Evolutionary conservation across 2,329 filamentous ascomycete species (phyloP).

Genomic region (Westerdykella ornata): DNA sequence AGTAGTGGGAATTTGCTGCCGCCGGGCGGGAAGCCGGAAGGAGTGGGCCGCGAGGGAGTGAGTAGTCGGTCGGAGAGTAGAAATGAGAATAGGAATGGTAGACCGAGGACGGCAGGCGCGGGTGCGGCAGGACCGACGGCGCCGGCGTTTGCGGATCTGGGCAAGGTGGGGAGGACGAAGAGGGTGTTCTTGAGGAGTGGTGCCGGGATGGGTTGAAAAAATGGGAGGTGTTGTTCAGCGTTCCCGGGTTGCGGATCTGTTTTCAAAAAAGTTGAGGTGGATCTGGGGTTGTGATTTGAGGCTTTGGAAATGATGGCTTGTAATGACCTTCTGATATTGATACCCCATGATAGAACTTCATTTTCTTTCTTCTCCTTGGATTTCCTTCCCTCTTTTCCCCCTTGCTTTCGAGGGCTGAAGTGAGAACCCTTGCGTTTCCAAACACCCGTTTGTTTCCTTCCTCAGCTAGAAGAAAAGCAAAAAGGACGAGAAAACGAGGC

Average conservation of each 20-base stretch:
- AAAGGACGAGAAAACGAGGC: too few species aligned
- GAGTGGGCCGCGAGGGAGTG: slow-evolving; percentile 12
- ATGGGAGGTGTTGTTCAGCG: neutral
- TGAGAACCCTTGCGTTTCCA: too few species aligned
- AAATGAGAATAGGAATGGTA: slow-evolving; percentile 9
- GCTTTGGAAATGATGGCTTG: neutral
- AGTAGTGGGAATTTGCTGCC: slow-evolving; percentile 54
- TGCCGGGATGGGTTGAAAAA: neutral
- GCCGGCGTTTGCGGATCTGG: slow-evolving; percentile 59
- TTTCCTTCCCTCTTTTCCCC: neutral
- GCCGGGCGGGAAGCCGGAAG: slow-evolving; percentile 3
- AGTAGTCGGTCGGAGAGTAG: slow-evolving; percentile 29
- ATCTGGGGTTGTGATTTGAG: neutral
- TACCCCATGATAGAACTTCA: slow-evolving; percentile 2
- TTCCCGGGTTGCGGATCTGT: too few species aligned
- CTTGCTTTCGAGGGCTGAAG: neutral
- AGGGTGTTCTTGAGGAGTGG: slow-evolving; percentile 55
- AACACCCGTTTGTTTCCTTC: too few species aligned
- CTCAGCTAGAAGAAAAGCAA: too few species aligned
- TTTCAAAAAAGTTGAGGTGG: too few species aligned
- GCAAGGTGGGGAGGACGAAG: slow-evolving; percentile 66
- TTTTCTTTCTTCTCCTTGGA: slow-evolving; percentile 1
- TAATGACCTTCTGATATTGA: slow-evolving; percentile 1
- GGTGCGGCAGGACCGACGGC: slow-evolving; percentile 14
- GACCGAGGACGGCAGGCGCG: slow-evolving; percentile 5